These are phyloP conservation scores for Suillus brevipes DNA, from an alignment of 768 basidiomycete genomes.

Conservation along the genomic window DNA sequence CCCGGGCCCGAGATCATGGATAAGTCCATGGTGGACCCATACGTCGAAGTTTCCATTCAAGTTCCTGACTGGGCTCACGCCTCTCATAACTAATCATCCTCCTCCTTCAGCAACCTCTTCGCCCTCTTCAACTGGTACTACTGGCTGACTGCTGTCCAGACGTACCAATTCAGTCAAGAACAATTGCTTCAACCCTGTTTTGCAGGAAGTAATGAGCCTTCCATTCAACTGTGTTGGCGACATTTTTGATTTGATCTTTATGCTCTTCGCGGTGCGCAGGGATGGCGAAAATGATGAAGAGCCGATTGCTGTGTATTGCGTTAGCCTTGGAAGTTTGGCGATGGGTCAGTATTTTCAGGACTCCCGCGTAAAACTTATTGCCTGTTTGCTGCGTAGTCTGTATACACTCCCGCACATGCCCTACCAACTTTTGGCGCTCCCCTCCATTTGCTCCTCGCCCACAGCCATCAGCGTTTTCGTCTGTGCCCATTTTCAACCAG, in stretches of 20 bases:
- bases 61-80: conserved; percentile 66
- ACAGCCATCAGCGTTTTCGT: conserved; percentile 66
- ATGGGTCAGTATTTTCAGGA: conserved; percentile 47
- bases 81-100: conserved; percentile 19
- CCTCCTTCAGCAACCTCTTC: conserved; percentile 10
- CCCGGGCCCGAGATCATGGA: conserved; percentile 60
- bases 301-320: conserved; percentile 73
- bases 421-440: conserved; percentile 47
- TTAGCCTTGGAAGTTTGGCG: conserved; percentile 67
- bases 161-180: conserved; percentile 71
- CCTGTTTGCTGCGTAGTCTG: conserved; percentile 24
- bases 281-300: conserved; percentile 60
- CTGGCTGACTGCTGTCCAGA: conserved; percentile 47
- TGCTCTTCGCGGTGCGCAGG: conserved; percentile 74
- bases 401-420: conserved; percentile 30
- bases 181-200: conserved; percentile 91
- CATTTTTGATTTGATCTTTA: conserved; percentile 84
- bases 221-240: conserved; percentile 76
- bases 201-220: conserved; percentile 69
- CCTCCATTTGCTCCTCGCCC: conserved; percentile 76
- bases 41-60: conserved; percentile 77
- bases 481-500: conserved; percentile 74
- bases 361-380: too few relatives aligned
- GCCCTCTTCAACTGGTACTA: conserved; percentile 26
- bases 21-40: conserved; percentile 64